Conservation (phyloP, 75 land plant genomes). For the Cunninghamia lanceolata region DNA sequence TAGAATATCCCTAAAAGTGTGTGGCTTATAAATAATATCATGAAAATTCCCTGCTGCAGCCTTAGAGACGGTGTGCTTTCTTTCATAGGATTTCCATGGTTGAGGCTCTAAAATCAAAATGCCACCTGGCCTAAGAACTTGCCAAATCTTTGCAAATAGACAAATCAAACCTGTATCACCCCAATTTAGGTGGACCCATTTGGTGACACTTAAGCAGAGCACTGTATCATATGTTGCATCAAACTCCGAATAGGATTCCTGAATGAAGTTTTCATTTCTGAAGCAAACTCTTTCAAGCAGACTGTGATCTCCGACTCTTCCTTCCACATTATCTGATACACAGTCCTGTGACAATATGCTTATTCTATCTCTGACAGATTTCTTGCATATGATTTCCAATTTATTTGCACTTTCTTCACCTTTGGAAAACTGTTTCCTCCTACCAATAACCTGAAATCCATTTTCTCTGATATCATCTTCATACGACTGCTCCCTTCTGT, state of each 20-base stretch:
- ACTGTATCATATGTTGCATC: conserved; percentile 36
- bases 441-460: conserved; percentile 8
- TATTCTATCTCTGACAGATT: not conserved
- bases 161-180: conserved; percentile 85
- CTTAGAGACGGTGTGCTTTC: conserved; percentile 58
- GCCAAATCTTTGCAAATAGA: conserved; percentile 74
- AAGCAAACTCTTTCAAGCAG: conserved; percentile 33
- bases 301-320: conserved; percentile 15
- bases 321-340: not conserved
- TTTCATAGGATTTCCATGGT: conserved; percentile 83
- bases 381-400: not conserved
- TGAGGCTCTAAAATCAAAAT: conserved; percentile 84
- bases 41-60: conserved; percentile 13
- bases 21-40: conserved; percentile 27
- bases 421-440: not conserved
- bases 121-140: conserved; percentile 84
- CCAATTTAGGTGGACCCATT: conserved; percentile 98
- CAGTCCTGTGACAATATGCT: not conserved
- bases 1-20: conserved; percentile 47
- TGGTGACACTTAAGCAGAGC: conserved; percentile 79
- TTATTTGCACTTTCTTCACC: conserved; percentile 13
- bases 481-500: not conserved
- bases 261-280: conserved; percentile 28
- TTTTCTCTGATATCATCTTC: conserved; percentile 14
- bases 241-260: not conserved